A percentile compares a stretch with the other conserved stretches of the same genome.
phyloP scores from a whole-genome alignment of 257 asterid genomes.

The Leonotis leonurus region DNA sequence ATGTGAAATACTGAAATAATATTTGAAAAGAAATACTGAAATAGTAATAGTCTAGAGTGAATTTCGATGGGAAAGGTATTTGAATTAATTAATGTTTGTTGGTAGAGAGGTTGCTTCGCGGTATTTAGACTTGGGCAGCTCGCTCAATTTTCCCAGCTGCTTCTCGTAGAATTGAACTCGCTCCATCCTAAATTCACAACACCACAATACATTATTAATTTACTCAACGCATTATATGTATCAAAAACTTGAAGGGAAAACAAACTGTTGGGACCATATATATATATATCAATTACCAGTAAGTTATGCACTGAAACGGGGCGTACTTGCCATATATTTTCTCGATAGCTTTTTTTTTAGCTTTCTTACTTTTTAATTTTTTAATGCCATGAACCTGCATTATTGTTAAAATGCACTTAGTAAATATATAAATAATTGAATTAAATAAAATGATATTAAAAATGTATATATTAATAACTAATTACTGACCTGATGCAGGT shows the following conservation, averaged over 20 bases:
- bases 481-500: constrained; percentile 24
- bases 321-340: constrained; percentile 33
- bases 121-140: constrained; percentile 23
- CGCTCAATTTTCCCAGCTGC: constrained; percentile 29
- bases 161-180: constrained; percentile 28
- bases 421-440: background rate
- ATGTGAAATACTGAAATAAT: too few species aligned
- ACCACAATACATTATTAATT: too few species aligned
- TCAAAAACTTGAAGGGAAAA: too few species aligned
- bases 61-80: too few species aligned
- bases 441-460: background rate
- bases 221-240: too few species aligned
- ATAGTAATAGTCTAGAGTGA: too few species aligned
- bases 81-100: too few species aligned
- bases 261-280: too few species aligned
- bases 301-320: constrained; percentile 48
- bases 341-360: background rate
- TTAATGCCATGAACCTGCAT: constrained; percentile 27
- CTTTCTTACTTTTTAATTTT: background rate
- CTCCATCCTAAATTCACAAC: constrained; percentile 47
- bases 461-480: too few species aligned
- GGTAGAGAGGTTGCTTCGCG: constrained; percentile 14
- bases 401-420: background rate
- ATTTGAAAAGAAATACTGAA: too few species aligned
- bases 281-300: constrained; percentile 36